Percentiles rank a stretch among this genome's conserved stretches.
Evolutionary conservation across 805 yeast genomes (phyloP).

Genomic region (Candida incommunis): DNA sequence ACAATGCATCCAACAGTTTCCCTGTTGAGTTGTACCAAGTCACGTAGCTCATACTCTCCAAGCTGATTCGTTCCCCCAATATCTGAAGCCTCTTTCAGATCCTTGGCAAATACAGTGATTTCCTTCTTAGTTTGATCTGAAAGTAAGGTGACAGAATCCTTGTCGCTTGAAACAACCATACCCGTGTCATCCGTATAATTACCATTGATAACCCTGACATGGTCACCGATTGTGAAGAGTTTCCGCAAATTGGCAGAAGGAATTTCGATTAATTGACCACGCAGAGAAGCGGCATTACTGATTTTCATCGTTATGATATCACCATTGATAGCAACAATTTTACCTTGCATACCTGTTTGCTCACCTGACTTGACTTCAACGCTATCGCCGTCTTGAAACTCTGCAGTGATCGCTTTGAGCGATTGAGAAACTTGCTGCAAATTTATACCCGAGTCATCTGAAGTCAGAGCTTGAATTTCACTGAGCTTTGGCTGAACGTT

Average conservation of each 20-base stretch:
- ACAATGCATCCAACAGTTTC: slow-evolving; percentile 80
- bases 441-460: slow-evolving; percentile 78
- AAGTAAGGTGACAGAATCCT: slow-evolving; percentile 78
- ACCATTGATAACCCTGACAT: slow-evolving; percentile 84
- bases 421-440: slow-evolving; percentile 74
- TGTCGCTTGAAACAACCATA: slow-evolving; percentile 67
- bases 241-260: slow-evolving; percentile 75
- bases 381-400: slow-evolving; percentile 86
- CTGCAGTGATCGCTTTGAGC: slow-evolving; percentile 46
- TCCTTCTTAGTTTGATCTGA: slow-evolving; percentile 83
- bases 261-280: slow-evolving; percentile 55
- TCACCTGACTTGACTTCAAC: slow-evolving; percentile 90
- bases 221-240: slow-evolving; percentile 82
- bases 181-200: slow-evolving; percentile 91
- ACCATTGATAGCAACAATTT: slow-evolving; percentile 52
- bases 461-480: slow-evolving; percentile 51
- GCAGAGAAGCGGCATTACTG: slow-evolving; percentile 32
- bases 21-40: slow-evolving; percentile 76
- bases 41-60: slow-evolving; percentile 76
- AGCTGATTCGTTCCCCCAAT: slow-evolving; percentile 57
- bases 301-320: slow-evolving; percentile 39
- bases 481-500: slow-evolving; percentile 73
- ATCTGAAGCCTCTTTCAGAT: slow-evolving; percentile 83
- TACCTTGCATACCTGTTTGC: slow-evolving; percentile 79
- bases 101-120: slow-evolving; percentile 84